phyloP scores from a whole-genome alignment of 2,329 filamentous ascomycete genomes.

The Rosellinia necatrix region DNA sequence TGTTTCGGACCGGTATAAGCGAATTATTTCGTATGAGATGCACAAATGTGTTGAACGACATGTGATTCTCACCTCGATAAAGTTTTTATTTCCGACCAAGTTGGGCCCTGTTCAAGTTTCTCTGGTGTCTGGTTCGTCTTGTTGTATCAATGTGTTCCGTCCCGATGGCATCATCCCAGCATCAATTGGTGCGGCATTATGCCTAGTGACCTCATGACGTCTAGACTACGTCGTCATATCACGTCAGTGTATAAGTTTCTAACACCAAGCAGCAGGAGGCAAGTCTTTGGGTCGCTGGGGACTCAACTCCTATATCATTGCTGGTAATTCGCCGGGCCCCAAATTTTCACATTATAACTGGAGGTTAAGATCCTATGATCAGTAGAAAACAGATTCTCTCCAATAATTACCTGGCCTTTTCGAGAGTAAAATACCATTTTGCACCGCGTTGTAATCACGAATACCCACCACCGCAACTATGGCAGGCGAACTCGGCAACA shows the following conservation, averaged over 20 bases:
- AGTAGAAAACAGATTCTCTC: background rate
- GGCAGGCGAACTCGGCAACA: constrained; percentile 16
- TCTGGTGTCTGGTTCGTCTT: background rate
- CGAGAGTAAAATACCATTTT: background rate
- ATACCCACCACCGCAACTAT: background rate
- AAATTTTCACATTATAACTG: background rate
- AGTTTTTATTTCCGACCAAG: constrained; percentile 10
- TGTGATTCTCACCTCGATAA: constrained; percentile 6
- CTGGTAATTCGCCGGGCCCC: background rate
- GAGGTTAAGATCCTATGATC: background rate
- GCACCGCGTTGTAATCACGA: background rate
- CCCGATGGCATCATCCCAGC: constrained; percentile 21
- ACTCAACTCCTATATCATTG: constrained; percentile 18
- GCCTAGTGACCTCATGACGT: constrained; percentile 15
- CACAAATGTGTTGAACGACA: background rate
- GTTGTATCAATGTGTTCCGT: constrained; percentile 3
- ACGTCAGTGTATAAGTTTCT: background rate
- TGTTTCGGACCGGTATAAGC: background rate
- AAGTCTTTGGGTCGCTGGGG: background rate
- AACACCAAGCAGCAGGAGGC: constrained; percentile 14
- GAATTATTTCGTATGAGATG: background rate
- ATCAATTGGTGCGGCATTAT: background rate
- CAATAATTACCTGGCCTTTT: background rate
- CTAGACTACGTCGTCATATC: constrained; percentile 12
- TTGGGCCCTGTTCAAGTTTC: background rate